Evolutionary conservation across 2,329 filamentous ascomycete genomes (phyloP), one percentile per base, ranked within the genome.

Genomic region (Calonectria ilicicola): DNA sequence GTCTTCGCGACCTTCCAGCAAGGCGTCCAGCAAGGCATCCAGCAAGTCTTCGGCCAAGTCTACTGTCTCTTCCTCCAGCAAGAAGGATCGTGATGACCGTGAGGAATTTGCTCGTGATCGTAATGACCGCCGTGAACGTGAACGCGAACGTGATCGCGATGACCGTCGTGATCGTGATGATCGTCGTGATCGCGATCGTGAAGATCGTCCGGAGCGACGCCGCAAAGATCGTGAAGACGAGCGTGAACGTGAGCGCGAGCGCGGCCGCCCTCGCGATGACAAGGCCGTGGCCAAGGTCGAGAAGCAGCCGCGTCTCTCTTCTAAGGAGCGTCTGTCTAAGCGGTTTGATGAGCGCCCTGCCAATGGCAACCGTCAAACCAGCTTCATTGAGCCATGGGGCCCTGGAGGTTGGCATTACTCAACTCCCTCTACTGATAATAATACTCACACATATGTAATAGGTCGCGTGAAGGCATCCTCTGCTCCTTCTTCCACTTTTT

Each of bases 331-430:
- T 19, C 80, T 85, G 65, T 82, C 81, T 35, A 79, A 79, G 67
- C 83, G 84, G 32, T 85, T 85, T 72, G 84, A 84, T 38, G 81
- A 84, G 66, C 79, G 78, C 53, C 82, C 82, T 23, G 70, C 78
- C 60, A 75, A 74, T 67, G 56, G 74, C 60, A 76, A 76, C 73
- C 82, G 80, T 56, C 80, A 80, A 51, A 74, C 79, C 69, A 84
- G 82, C 80, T 84, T 81, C 78, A 80, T 83, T 29, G 82, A 84
- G 62, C 76, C 75, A 53, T 82, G 80, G 81, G 80, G 82, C 72
- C 80, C 82, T 67, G 77, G 77, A 75, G 80, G 79, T 74, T 78
- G 81, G 74, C 81, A 78, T 73, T 73, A 70, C 26, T 80, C 79
- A 70, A 74, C 77, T 49, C 67, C 76, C 74, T 75, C 75, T 40